Conservation (phyloP, 1,139 yeast genomes). For the Lodderomyces jiufengensis region DNA sequence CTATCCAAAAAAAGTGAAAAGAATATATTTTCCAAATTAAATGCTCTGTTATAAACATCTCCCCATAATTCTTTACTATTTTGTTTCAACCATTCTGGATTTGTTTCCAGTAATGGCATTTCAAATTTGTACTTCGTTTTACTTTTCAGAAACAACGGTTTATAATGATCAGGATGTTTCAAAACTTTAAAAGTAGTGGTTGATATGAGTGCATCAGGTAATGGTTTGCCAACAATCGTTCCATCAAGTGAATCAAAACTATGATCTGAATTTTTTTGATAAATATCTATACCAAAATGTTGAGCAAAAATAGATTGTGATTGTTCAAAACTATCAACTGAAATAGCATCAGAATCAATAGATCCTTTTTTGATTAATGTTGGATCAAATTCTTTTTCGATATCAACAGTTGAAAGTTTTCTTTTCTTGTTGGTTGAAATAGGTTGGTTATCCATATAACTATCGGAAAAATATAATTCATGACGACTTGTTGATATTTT, state of each 20-base stretch:
- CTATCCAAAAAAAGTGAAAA: constrained; percentile 38
- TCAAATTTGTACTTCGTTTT: not conserved
- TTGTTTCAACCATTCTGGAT: constrained; percentile 11
- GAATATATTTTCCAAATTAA: constrained; percentile 24
- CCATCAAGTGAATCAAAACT: too few species aligned
- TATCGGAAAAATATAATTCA: constrained; percentile 3
- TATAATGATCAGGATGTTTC: constrained; percentile 5
- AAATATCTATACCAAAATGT: constrained; percentile 6
- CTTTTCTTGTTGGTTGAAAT: not conserved
- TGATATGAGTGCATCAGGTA: constrained; percentile 16
- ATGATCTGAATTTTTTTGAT: not conserved
- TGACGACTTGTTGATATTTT: constrained; percentile 7
- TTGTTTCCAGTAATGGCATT: constrained; percentile 2
- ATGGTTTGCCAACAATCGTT: constrained; percentile 8
- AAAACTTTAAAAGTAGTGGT: constrained; percentile 5
- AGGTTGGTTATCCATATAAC: not conserved
- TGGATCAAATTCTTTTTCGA: not conserved
- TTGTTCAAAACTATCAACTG: constrained; percentile 10
- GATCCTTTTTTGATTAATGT: not conserved
- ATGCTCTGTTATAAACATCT: constrained; percentile 26
- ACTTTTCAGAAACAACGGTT: constrained; percentile 1
- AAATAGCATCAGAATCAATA: constrained; percentile 7
- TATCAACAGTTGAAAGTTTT: not conserved
- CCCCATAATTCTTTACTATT: constrained; percentile 24
- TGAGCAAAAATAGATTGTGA: constrained; percentile 8